These are phyloP conservation scores for Phoma sp. DNA, from an alignment of 2,329 filamentous ascomycete genomes.

Conservation along the genomic window DNA sequence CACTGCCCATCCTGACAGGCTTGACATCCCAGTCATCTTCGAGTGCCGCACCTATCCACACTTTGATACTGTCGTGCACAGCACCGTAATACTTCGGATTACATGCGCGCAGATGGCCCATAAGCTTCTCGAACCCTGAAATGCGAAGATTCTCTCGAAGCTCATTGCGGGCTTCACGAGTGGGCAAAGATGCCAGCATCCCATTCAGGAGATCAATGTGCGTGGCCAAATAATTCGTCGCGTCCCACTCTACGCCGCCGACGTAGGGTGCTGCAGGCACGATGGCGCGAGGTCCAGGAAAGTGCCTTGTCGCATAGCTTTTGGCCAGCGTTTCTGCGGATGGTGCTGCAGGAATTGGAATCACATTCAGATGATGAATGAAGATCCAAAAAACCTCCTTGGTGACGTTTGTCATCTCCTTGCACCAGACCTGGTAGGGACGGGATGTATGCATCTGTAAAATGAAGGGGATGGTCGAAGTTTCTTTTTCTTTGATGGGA, in stretches of 20 bases:
- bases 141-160: conserved; percentile 79
- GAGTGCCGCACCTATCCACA: conserved; percentile 85
- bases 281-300: conserved; percentile 84
- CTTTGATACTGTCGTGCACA: conserved; percentile 85
- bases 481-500: conserved; percentile 71
- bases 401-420: conserved; percentile 88
- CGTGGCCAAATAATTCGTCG: conserved; percentile 91
- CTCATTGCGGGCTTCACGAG: conserved; percentile 71
- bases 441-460: conserved; percentile 85
- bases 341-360: conserved; percentile 63
- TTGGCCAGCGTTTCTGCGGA: conserved; percentile 19
- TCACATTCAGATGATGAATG: conserved; percentile 88
- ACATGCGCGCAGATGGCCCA: conserved; percentile 84
- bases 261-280: conserved; percentile 95
- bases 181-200: conserved; percentile 80
- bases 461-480: conserved; percentile 82
- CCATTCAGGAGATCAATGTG: conserved; percentile 94
- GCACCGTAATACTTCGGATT: conserved; percentile 97
- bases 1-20: conserved; percentile 75
- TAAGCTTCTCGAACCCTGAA: conserved; percentile 88
- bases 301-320: conserved; percentile 68
- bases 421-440: conserved; percentile 92
- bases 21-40: conserved; percentile 89
- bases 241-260: conserved; percentile 97
- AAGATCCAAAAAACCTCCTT: conserved; percentile 99